These are phyloP conservation scores for Carpinus viminea DNA, from an alignment of 306 rosid species.

Conservation along the genomic window DNA sequence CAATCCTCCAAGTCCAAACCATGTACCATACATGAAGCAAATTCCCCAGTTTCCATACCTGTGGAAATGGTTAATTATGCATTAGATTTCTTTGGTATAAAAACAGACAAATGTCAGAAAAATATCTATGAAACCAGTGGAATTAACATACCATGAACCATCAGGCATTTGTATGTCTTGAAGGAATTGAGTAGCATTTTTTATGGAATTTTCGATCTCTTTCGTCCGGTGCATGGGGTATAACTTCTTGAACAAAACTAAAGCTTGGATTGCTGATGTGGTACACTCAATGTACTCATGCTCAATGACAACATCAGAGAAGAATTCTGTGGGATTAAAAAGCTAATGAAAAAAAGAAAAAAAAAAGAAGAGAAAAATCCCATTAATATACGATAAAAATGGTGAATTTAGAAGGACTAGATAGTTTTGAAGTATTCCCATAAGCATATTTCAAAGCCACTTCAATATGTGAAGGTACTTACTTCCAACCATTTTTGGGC, in stretches of 20 bases:
- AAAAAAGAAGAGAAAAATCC: not conserved
- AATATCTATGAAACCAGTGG: not conserved
- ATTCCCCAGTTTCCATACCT: constrained; percentile 63
- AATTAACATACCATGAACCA: constrained; percentile 40
- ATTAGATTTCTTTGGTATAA: not conserved
- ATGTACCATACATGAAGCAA: constrained; percentile 61
- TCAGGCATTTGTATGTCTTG: constrained; percentile 40
- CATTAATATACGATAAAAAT: not conserved
- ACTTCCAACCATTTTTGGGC: constrained; percentile 67
- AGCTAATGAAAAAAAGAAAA: constrained; percentile 9
- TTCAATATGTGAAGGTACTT: constrained; percentile 12
- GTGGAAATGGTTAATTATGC: not conserved
- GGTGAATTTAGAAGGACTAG: constrained; percentile 22
- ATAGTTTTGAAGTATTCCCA: constrained; percentile 8
- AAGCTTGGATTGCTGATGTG: constrained; percentile 48
- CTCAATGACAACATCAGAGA: constrained; percentile 40
- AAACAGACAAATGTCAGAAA: not conserved
- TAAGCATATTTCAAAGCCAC: not conserved
- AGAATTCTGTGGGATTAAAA: constrained; percentile 45
- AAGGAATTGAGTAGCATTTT: constrained; percentile 34
- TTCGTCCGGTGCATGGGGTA: constrained; percentile 42
- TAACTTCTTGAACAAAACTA: constrained; percentile 41
- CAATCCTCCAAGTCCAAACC: constrained; percentile 64
- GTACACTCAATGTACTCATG: constrained; percentile 55
- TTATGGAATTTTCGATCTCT: constrained; percentile 40